phyloP scores from a whole-genome alignment of 139 green algal species.

The Chlorella sp. region DNA sequence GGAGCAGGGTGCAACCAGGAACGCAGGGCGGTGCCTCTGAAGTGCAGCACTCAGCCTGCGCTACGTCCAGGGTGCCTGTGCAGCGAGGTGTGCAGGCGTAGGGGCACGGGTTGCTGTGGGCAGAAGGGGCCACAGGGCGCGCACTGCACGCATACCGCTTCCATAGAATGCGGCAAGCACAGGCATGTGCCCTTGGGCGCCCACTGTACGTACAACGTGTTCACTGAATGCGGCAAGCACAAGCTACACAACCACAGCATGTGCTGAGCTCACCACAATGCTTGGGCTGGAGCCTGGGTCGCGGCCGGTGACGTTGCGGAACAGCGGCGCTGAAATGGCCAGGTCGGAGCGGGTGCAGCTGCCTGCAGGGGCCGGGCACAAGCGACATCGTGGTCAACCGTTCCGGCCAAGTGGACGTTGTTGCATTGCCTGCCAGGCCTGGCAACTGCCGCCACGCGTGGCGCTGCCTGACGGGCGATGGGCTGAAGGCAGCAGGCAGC shows the following conservation, averaged over 20 bases:
- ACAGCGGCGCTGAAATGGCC: constrained; percentile 10
- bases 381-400: too few relatives aligned
- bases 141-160: neutral
- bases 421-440: too few relatives aligned
- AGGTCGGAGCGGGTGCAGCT: constrained; percentile 30
- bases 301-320: constrained; percentile 30
- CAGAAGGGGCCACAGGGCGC: neutral
- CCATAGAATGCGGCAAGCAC: neutral
- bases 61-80: too few relatives aligned
- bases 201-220: neutral
- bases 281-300: constrained; percentile 22
- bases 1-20: neutral
- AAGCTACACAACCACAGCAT: neutral
- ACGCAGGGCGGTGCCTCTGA: too few relatives aligned
- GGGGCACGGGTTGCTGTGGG: neutral
- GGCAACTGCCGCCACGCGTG: too few relatives aligned
- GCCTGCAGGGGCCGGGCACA: constrained; percentile 6
- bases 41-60: too few relatives aligned
- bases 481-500: too few relatives aligned
- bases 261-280: neutral
- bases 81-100: neutral
- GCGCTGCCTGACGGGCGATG: too few relatives aligned
- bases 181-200: too few relatives aligned
- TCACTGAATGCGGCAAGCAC: neutral
- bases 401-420: too few relatives aligned